Evolutionary conservation across 495 filamentous ascomycete genomes (phyloP), one percentile per base, ranked within the genome.

Genomic region (Alectoria sarmentosa): DNA sequence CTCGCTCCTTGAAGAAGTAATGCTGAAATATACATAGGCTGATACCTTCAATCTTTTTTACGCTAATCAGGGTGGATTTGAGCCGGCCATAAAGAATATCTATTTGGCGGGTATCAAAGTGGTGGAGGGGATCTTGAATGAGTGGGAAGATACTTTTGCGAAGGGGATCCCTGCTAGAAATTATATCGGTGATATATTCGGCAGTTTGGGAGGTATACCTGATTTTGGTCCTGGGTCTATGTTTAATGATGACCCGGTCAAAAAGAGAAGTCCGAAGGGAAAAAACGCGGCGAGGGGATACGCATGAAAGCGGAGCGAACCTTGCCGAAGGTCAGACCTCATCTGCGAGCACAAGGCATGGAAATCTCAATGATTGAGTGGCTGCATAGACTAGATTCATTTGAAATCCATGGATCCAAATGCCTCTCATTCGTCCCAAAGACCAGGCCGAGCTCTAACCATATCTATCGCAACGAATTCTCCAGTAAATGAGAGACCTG

Each of bases 101-200:
- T 90, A 88, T 72, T 70, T 77, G 11, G 87, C 86, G 1, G 88
- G 88, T 5, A 77, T 86, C 19, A 76, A 86, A 65, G 84, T 92
- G 19, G 83, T 90, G 4, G 70, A 84, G 64, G 88, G 87, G 2
- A 88, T 92, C 64, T 41, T 90, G 34, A 61, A 68, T 0, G 78
- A 72, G 2, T 92, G 89, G 88, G 67, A 86, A 7, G 66, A 62
- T 21, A 84, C 74, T 0, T 92, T 87, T 66, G 71, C 76, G 34
- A 63, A 69, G 28, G 88, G 89, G 17, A 73, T 91, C 58, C 79
- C 82, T 71, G 74, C 87, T 0, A 76, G 62, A 21, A 92, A 90
- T 69, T 91, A 91, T 65, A 77, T 92, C 39, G 89, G 89, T 11
- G 86, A 91, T 71, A 85, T 90, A 59, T 85, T 88, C 63, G 88